Evolutionary conservation across 768 basidiomycete species (phyloP).

Genomic region (Naganishia kalamii): DNA sequence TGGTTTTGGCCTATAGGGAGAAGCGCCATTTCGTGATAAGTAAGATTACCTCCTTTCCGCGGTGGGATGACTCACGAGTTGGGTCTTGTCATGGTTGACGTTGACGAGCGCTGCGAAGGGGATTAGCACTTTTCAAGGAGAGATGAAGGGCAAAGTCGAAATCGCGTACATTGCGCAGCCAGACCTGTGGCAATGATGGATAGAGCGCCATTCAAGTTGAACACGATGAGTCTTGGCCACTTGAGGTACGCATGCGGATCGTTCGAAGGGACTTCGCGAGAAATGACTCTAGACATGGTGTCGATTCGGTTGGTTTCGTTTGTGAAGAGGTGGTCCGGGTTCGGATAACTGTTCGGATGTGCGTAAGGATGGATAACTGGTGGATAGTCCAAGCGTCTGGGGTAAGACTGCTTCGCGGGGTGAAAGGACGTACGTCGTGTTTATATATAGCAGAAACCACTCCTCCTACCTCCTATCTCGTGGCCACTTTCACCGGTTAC

Average conservation of each 20-base stretch:
- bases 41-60: no score
- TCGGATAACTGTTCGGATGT: not conserved
- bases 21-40: no score
- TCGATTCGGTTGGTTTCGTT: not conserved
- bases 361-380: no score
- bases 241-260: slow-evolving; percentile 21
- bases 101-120: slow-evolving; percentile 6
- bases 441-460: not conserved
- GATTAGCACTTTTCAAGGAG: not conserved
- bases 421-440: not conserved
- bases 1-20: not conserved
- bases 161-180: slow-evolving; percentile 14
- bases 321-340: not conserved
- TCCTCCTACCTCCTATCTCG: not conserved
- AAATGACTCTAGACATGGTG: not conserved
- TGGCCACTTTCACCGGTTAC: not conserved
- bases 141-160: not conserved
- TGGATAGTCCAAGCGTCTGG: no score
- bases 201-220: slow-evolving; percentile 21
- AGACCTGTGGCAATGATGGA: slow-evolving; percentile 18
- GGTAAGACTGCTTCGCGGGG: not conserved
- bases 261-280: no score
- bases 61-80: slow-evolving; percentile 19
- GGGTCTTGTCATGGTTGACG: slow-evolving; percentile 13
- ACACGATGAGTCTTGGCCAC: slow-evolving; percentile 21